A percentile compares a stretch with the other conserved stretches of the same genome.
phyloP scores from a whole-genome alignment of 2,329 filamentous ascomycete genomes.

The Arthrobotrys iridis region DNA sequence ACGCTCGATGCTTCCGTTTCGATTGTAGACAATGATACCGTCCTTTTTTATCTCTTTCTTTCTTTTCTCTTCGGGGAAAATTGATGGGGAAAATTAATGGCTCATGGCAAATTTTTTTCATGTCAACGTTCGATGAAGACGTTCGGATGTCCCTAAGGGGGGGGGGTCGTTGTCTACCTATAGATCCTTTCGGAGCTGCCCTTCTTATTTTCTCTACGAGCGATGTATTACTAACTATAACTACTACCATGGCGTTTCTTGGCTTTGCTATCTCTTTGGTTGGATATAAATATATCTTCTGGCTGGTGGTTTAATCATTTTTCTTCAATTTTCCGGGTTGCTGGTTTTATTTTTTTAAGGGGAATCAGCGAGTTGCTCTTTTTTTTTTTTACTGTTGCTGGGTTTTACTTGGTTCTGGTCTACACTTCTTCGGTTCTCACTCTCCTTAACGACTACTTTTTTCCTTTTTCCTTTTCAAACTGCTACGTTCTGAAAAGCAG shows the following conservation, averaged over 20 bases:
- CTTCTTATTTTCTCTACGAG: constrained; percentile 15
- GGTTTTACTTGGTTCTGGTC: neutral
- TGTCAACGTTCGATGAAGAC: constrained; percentile 28
- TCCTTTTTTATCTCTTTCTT: neutral
- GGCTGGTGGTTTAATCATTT: constrained; percentile 13
- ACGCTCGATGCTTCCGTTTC: constrained; percentile 48
- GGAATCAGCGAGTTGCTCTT: constrained; percentile 11
- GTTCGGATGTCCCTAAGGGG: constrained; percentile 20
- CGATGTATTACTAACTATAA: constrained; percentile 24
- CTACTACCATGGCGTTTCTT: constrained; percentile 39
- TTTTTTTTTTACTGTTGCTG: neutral
- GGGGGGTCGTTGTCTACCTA: neutral
- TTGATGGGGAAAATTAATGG: neutral
- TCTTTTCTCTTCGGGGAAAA: neutral
- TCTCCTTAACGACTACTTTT: constrained; percentile 21
- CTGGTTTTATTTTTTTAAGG: neutral
- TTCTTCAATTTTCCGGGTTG: neutral
- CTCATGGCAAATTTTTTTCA: constrained; percentile 14
- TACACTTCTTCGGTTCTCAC: constrained; percentile 23
- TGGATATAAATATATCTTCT: constrained; percentile 1
- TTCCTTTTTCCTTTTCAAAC: neutral
- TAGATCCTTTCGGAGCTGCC: constrained; percentile 3
- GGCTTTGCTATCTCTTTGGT: constrained; percentile 11
- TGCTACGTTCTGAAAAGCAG: neutral
- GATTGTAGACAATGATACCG: constrained; percentile 25